Percentiles rank a stretch among this genome's conserved stretches.
Conservation (phyloP, 352 stramenopile genomes). For the Pseudoperonospora humuli region DNA sequence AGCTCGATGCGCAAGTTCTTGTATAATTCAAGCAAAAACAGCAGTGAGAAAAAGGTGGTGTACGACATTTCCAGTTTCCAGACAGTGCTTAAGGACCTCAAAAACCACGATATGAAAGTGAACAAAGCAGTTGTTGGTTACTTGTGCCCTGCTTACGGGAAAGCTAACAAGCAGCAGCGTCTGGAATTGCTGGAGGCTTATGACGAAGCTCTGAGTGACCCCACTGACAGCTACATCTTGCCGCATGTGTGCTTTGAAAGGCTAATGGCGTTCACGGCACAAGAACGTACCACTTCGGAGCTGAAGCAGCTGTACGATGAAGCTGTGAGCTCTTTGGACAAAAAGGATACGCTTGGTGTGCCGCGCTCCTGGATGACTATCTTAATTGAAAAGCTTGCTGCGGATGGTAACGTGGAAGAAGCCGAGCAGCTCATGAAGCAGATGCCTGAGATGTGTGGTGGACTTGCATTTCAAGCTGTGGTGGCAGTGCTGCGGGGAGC, state of each 20-base stretch:
- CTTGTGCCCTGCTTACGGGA: constrained; percentile 32
- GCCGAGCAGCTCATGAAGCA: constrained; percentile 26
- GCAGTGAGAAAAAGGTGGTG: constrained; percentile 15
- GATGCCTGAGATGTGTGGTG: constrained; percentile 34
- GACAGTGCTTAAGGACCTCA: constrained; percentile 34
- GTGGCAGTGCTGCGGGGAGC: constrained; percentile 34
- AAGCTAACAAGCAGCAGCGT: constrained; percentile 47
- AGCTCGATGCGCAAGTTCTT: constrained; percentile 38
- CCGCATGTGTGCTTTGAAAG: constrained; percentile 38
- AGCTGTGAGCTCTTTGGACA: constrained; percentile 26
- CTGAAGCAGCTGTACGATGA: constrained; percentile 44
- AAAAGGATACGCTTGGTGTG: constrained; percentile 22
- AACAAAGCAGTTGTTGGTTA: constrained; percentile 40
- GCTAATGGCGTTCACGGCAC: constrained; percentile 29
- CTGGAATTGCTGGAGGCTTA: constrained; percentile 51
- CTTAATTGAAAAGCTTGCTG: constrained; percentile 33
- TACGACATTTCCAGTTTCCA: constrained; percentile 40
- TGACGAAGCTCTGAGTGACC: constrained; percentile 17
- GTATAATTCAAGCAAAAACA: constrained; percentile 9
- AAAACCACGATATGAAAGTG: constrained; percentile 25
- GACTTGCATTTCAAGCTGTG: constrained; percentile 37
- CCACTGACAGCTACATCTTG: constrained; percentile 38
- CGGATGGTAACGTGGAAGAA: constrained; percentile 30
- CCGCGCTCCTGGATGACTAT: constrained; percentile 40
- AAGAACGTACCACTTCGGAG: constrained; percentile 29